A percentile compares a stretch with the other conserved stretches of the same genome.
phyloP scores from a whole-genome alignment of 2,329 filamentous ascomycete species.

The Scopulariopsis brevicaulis region DNA sequence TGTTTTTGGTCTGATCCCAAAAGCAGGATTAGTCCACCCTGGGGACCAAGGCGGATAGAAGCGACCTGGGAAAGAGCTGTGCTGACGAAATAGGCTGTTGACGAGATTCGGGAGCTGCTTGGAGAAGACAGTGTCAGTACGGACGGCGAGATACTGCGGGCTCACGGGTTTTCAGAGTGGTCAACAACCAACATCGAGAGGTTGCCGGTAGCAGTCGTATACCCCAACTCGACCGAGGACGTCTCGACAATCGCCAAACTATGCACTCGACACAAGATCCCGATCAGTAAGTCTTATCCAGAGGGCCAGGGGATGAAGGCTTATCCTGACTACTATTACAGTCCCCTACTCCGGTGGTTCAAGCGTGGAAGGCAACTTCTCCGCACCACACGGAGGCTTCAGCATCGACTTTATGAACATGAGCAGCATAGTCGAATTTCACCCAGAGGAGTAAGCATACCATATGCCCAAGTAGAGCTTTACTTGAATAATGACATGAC shows the following conservation, averaged over 20 bases:
- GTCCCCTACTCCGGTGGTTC: conserved; percentile 77
- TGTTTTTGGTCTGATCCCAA: neutral
- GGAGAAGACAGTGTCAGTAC: conserved; percentile 43
- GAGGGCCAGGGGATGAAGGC: too few relatives aligned
- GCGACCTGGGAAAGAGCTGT: too few relatives aligned
- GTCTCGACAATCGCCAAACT: conserved; percentile 51
- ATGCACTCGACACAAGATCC: conserved; percentile 69
- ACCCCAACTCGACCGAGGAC: conserved; percentile 48
- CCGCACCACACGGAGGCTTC: conserved; percentile 74
- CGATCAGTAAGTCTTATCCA: conserved; percentile 39
- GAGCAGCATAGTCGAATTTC: conserved; percentile 68
- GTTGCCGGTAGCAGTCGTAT: conserved; percentile 52
- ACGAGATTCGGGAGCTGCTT: conserved; percentile 38
- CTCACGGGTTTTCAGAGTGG: conserved; percentile 59
- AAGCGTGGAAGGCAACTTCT: conserved; percentile 82
- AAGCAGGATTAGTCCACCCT: neutral
- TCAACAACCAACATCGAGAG: conserved; percentile 48
- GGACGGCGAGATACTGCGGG: conserved; percentile 47
- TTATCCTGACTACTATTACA: neutral
- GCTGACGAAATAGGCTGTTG: conserved; percentile 31
- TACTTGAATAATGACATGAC: too few relatives aligned
- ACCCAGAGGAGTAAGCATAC: conserved; percentile 52
- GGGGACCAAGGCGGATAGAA: too few relatives aligned
- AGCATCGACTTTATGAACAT: conserved; percentile 84
- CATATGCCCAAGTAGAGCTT: too few relatives aligned